Conservation (phyloP, 2,329 filamentous ascomycete genomes). For the Mycocentrospora acerina region DNA sequence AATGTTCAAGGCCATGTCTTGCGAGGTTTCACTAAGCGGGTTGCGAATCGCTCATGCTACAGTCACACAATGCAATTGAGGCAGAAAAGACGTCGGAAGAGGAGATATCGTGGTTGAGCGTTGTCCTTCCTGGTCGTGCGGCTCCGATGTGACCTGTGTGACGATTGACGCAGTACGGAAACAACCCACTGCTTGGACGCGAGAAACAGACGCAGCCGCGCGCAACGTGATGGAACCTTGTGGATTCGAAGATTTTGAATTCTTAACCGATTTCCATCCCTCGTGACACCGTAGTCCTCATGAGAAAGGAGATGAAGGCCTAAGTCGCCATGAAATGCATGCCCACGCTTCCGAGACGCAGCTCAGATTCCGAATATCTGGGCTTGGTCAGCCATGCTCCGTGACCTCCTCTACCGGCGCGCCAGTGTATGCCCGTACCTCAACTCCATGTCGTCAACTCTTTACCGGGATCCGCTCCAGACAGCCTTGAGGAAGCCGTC, state of each 20-base stretch:
- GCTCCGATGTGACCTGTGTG: too few relatives aligned
- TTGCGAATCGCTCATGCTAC: too few relatives aligned
- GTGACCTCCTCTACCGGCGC: not conserved
- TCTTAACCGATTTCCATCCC: constrained; percentile 31
- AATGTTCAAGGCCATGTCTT: too few relatives aligned
- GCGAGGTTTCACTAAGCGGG: too few relatives aligned
- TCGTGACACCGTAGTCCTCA: constrained; percentile 36
- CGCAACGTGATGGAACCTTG: constrained; percentile 14
- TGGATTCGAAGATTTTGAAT: constrained; percentile 35
- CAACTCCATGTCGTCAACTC: constrained; percentile 33
- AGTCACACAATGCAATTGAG: too few relatives aligned
- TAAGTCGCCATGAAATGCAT: constrained; percentile 34
- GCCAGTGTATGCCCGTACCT: constrained; percentile 17
- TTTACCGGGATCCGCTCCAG: constrained; percentile 73
- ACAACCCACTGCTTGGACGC: too few relatives aligned
- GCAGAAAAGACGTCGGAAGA: too few relatives aligned
- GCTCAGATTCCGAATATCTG: constrained; percentile 34
- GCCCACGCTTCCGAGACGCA: constrained; percentile 24
- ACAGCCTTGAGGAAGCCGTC: constrained; percentile 97
- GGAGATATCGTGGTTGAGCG: too few relatives aligned
- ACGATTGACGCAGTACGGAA: too few relatives aligned
- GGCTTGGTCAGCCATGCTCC: constrained; percentile 14
- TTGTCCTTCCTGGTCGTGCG: too few relatives aligned
- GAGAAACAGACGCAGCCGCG: constrained; percentile 4
- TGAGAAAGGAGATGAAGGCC: constrained; percentile 30